These are phyloP conservation scores for Aspergillus baeticus DNA, from an alignment of 495 filamentous ascomycete species.

Conservation along the genomic window DNA sequence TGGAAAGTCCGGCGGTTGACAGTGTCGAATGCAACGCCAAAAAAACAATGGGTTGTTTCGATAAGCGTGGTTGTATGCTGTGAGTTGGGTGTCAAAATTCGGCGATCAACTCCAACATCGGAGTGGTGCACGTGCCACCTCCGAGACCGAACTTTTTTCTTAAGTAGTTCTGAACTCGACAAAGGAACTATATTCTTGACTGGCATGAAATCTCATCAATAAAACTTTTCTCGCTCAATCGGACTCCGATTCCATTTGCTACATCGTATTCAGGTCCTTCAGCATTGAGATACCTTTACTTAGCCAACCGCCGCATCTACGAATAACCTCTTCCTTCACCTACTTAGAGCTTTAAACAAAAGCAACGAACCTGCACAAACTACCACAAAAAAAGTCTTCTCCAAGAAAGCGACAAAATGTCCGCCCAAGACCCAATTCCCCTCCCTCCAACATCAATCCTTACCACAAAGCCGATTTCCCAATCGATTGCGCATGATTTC, in stretches of 20 bases:
- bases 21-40: neutral
- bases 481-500: constrained; percentile 52
- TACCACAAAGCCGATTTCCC: constrained; percentile 44
- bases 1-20: neutral
- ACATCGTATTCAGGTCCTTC: neutral
- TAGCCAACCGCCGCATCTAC: constrained; percentile 1
- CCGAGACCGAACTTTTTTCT: constrained; percentile 13
- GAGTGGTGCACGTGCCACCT: constrained; percentile 34
- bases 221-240: too few relatives aligned
- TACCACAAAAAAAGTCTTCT: neutral
- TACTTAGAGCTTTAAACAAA: too few relatives aligned
- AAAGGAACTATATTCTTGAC: neutral
- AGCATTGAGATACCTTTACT: neutral
- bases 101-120: constrained; percentile 27
- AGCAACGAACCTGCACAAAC: neutral
- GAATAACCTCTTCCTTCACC: too few relatives aligned
- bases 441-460: constrained; percentile 47
- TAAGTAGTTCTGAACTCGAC: neutral
- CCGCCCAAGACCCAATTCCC: constrained; percentile 41
- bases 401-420: constrained; percentile 30
- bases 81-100: constrained; percentile 37
- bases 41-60: constrained; percentile 4
- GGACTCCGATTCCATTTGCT: neutral
- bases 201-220: neutral
- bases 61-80: constrained; percentile 7